These are phyloP conservation scores for Coemansia sp. DNA, from an alignment of 192 early-diverging fungal genomes.

Conservation along the genomic window DNA sequence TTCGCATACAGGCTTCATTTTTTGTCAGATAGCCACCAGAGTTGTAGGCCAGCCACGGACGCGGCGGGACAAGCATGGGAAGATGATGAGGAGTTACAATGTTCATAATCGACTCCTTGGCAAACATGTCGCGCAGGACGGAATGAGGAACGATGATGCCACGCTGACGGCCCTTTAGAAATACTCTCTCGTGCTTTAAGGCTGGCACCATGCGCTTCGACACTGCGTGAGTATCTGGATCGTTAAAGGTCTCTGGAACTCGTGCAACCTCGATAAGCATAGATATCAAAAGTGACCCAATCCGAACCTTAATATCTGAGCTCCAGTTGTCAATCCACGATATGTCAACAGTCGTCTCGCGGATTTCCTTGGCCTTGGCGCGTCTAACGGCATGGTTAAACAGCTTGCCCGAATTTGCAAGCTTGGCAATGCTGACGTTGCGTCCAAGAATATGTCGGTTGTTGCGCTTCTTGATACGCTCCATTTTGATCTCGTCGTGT, in stretches of 20 bases:
- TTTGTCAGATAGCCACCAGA: constrained; percentile 84
- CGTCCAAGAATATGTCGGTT: constrained; percentile 60
- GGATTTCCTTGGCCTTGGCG: constrained; percentile 61
- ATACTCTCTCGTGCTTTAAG: constrained; percentile 71
- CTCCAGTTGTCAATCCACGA: constrained; percentile 76
- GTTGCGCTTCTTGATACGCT: constrained; percentile 69
- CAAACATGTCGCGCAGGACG: constrained; percentile 68
- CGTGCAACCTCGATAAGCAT: constrained; percentile 73
- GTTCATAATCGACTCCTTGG: constrained; percentile 58
- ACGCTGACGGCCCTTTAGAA: constrained; percentile 62
- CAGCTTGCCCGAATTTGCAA: constrained; percentile 74
- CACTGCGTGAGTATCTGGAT: constrained; percentile 61
- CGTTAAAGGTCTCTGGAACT: constrained; percentile 60
- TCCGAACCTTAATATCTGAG: constrained; percentile 56
- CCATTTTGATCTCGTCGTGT: constrained; percentile 80
- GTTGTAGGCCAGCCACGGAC: constrained; percentile 84
- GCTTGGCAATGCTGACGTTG: constrained; percentile 62
- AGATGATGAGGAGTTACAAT: constrained; percentile 73
- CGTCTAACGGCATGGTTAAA: constrained; percentile 80
- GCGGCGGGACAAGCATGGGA: constrained; percentile 92
- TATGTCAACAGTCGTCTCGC: constrained; percentile 15
- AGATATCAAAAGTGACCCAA: constrained; percentile 60
- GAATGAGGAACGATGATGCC: constrained; percentile 75
- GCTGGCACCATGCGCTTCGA: constrained; percentile 68
- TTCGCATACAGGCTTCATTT: constrained; percentile 73